Base-by-base conservation (phyloP, 257 asterid species). In the Nemophila menziesii region DNA sequence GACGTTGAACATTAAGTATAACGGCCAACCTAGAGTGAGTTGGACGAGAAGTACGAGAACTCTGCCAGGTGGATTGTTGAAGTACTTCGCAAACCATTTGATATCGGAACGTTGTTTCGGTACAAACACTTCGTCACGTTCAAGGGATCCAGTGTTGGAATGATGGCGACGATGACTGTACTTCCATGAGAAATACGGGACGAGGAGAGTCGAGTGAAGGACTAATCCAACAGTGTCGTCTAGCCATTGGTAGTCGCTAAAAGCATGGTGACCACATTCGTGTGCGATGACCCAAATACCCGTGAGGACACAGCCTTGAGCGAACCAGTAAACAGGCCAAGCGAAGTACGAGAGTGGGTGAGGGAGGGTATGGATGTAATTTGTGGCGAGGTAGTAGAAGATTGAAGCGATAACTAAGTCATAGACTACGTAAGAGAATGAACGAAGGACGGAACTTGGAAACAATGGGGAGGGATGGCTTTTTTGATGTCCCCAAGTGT, bases 401-500 rank as follows among this genome's bases (percentile, higher is more conserved):
- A 80, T 42, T 43, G 72, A 61, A 62, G 61, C 79, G 16, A 83
- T 64, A 40, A 61, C 37, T 2, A 83, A 70, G 65, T 83, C 95
- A 34, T 63, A 72, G 2, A 62, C 20, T 11, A 79, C 79, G 1
- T 83, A 83, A 34, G 95, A 83, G 61, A 83, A 83, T 6, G 93
- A 83, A 50, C 71, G 80, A 11, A 72, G 77, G 11, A 79, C 67
- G 1, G 95, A 83, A 3, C 95, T 63, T 72, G 43, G 79, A 83
- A 83, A 54, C 95, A 79, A 68, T 79, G 95, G 60, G 83, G 81
- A 11, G 93, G 93, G 63, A 83, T 79, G 65, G 93, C 77, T 66
- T 77, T 79, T 81, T 83, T 83, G 40, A 83, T 20, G 8, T 77
- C 86, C 2, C 93, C 90, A 0, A 77, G 66, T 1, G 86, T 63